Percentiles rank a stretch among this genome's conserved stretches.
Evolutionary conservation across 345 rosid species (phyloP).

Genomic region (Pistacia integerrima): DNA sequence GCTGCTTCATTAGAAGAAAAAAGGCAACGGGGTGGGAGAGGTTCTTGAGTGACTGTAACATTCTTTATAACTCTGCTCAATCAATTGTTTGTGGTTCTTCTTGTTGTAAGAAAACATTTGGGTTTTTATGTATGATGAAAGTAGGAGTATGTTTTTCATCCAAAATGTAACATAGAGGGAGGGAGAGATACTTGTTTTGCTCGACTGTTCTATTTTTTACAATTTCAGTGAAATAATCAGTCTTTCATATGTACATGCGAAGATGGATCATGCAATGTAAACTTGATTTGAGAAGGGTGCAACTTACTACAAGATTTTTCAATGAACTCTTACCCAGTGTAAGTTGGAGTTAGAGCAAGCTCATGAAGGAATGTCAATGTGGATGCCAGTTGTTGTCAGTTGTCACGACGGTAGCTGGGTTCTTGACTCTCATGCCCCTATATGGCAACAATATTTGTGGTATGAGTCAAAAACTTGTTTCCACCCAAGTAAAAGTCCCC

Average conservation of each 20-base stretch:
- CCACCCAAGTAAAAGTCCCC: too few relatives aligned
- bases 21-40: conserved; percentile 48
- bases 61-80: conserved; percentile 30
- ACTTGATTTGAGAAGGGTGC: background rate
- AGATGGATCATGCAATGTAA: background rate
- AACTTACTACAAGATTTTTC: background rate
- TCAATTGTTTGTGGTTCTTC: conserved; percentile 22
- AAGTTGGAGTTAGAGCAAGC: background rate
- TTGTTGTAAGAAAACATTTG: conserved; percentile 26
- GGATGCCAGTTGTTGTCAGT: too few relatives aligned
- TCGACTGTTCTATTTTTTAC: conserved; percentile 8
- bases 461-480: too few relatives aligned
- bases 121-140: conserved; percentile 27
- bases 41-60: conserved; percentile 31
- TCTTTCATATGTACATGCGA: background rate
- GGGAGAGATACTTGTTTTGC: conserved; percentile 3
- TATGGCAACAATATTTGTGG: too few relatives aligned
- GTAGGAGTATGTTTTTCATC: conserved; percentile 27
- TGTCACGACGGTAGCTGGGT: too few relatives aligned
- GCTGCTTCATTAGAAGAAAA: conserved; percentile 75
- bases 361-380: too few relatives aligned
- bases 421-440: too few relatives aligned
- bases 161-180: conserved; percentile 35
- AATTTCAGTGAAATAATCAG: conserved; percentile 28
- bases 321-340: too few relatives aligned